Conservation (phyloP, 805 yeast genomes). For the Candida nonsorbophila region DNA sequence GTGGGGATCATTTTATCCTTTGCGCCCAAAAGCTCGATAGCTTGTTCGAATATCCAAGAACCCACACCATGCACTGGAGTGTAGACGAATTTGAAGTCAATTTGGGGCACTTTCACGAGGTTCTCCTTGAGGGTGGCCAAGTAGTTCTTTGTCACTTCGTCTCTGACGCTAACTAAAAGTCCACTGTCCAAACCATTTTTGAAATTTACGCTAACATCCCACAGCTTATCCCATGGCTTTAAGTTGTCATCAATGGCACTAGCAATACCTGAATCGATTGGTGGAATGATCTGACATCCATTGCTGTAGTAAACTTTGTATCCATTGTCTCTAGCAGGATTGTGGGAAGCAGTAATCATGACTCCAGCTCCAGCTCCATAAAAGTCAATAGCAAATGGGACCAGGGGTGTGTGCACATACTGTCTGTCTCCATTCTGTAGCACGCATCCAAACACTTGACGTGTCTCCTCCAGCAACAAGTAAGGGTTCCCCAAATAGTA, state of each 20-base stretch:
- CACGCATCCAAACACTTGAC: not conserved
- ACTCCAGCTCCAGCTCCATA: conserved; percentile 71
- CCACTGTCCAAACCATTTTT: conserved; percentile 12
- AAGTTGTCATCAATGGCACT: conserved; percentile 53
- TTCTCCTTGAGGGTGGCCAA: conserved; percentile 16
- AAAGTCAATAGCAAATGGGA: conserved; percentile 76
- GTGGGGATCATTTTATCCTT: conserved; percentile 6
- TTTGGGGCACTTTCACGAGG: conserved; percentile 22
- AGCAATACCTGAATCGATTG: conserved; percentile 78
- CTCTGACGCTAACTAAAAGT: conserved; percentile 36
- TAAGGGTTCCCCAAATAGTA: conserved; percentile 52
- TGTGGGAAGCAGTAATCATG: conserved; percentile 90
- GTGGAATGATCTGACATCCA: conserved; percentile 95
- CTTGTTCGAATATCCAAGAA: conserved; percentile 45
- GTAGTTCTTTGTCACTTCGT: conserved; percentile 40
- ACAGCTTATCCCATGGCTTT: conserved; percentile 51
- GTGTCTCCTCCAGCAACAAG: too few species aligned
- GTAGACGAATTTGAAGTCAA: conserved; percentile 56
- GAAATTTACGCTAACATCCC: conserved; percentile 41
- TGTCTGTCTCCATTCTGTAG: too few species aligned
- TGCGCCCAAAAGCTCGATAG: conserved; percentile 33
- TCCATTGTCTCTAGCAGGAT: conserved; percentile 84
- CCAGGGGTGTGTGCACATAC: conserved; percentile 79
- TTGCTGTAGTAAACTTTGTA: conserved; percentile 90
- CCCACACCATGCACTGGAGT: conserved; percentile 99